These are phyloP conservation scores for Rauvolfia tetraphylla DNA, from an alignment of 257 asterid genomes.

Conservation along the genomic window DNA sequence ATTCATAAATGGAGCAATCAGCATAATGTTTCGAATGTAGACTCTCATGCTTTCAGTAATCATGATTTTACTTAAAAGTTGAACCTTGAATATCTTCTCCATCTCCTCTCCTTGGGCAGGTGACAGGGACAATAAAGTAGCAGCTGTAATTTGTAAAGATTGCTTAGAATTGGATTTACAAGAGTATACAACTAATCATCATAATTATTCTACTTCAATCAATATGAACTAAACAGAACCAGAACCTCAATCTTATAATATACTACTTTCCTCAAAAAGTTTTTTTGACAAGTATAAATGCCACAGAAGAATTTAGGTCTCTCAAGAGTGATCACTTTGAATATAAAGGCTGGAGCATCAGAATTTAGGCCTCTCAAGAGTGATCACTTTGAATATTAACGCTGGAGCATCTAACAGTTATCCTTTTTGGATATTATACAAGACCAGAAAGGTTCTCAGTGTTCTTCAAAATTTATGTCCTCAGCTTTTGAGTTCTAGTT, in stretches of 20 bases:
- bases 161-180: background rate
- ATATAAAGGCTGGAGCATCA: background rate
- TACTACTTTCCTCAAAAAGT: background rate
- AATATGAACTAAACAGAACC: background rate
- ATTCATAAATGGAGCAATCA: background rate
- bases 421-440: background rate
- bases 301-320: background rate
- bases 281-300: background rate
- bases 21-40: background rate
- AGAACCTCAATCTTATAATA: background rate
- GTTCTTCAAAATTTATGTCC: background rate
- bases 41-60: background rate
- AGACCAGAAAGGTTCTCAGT: background rate
- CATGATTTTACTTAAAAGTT: background rate
- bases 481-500: background rate
- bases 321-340: background rate
- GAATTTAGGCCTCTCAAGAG: background rate
- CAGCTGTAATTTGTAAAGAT: background rate
- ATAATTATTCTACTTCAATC: background rate
- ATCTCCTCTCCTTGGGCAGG: background rate
- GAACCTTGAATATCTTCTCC: background rate
- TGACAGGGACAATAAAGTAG: background rate
- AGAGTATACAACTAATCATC: background rate
- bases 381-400: background rate
- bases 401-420: background rate